Evolutionary conservation across 257 asterid species (phyloP), one percentile per base, ranked within the genome.

Genomic region (Nicotiana paniculata): DNA sequence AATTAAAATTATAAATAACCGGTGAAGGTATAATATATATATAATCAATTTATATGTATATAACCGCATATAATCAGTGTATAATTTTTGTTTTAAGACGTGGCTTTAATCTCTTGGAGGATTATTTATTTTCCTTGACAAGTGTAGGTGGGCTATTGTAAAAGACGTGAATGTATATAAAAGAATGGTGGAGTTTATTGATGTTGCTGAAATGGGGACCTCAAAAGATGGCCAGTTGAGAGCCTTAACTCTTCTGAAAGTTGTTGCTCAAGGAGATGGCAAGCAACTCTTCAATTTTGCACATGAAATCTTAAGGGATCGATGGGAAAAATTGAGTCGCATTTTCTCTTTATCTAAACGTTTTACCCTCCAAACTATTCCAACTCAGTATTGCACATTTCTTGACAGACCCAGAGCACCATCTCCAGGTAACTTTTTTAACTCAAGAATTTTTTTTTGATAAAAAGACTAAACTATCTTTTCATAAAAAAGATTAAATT

Each of bases 131-230:
- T 2, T 32, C 33, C 3, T 74, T 2, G 7, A 10, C 43, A 51
- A 13, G 9, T 57, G 80, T 83, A 94, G 97, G 66, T 94, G 98
- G 97, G 98, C 97, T 13, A 65, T 91, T 5, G 85, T 93, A 54
- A 93, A 84, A 83, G 95, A 94, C 26, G 39, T 87, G 82, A 63
- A 67, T 26, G 90, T 93, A 24, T 91, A 89, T 76, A 1, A 26
- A 5, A 88, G 85, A 16, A 93, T 94, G 97, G 1, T 0, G 2
- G 0, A 0, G 0, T 91, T 89, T 48, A 86, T 91, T 9, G 0
- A 0, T 1, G 0, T n/a, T 33, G 84, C 92, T 37, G 93, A 93
- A 24, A 17, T 92, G 83, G 91, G 93, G 11, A 83, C 85, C 76
- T 89, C 97, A 28, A 89, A 43, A 1, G 48, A 43, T 43, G 48